Evolutionary conservation across 345 rosid genomes (phyloP).

Genomic region (Syzygium oleosum): DNA sequence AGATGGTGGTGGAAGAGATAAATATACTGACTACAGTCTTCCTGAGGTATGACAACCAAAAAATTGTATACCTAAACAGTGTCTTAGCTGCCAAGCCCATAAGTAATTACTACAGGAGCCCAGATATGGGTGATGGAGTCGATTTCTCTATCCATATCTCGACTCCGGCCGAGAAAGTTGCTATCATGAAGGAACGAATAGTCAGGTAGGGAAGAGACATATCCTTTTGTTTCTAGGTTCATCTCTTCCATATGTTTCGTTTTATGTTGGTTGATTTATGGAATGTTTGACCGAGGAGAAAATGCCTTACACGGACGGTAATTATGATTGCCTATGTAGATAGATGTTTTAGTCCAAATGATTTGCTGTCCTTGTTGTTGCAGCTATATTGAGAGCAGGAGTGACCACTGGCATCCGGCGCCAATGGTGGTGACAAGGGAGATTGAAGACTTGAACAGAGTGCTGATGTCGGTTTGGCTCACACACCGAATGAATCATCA

Average conservation of each 20-base stretch:
- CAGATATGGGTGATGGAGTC: conserved; percentile 30
- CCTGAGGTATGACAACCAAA: conserved; percentile 33
- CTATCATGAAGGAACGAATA: conserved; percentile 25
- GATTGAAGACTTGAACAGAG: conserved; percentile 39
- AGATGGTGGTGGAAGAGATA: conserved; percentile 47
- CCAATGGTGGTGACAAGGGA: conserved; percentile 17
- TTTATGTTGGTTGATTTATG: background rate
- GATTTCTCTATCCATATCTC: conserved; percentile 37
- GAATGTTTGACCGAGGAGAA: background rate
- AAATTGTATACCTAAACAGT: conserved; percentile 30
- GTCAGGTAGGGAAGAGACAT: conserved; percentile 10
- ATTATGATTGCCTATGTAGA: background rate
- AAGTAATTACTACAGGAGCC: conserved; percentile 37
- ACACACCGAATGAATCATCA: conserved; percentile 29
- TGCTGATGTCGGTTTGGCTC: conserved; percentile 12
- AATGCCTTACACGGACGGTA: background rate
- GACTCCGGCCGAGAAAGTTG: conserved; percentile 34
- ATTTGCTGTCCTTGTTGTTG: background rate
- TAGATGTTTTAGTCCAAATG: background rate
- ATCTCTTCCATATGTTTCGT: background rate
- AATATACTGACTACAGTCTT: conserved; percentile 41
- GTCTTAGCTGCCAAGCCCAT: conserved; percentile 33
- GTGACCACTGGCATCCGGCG: conserved; percentile 23
- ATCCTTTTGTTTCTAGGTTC: background rate
- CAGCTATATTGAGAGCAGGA: conserved; percentile 22